Conservation (phyloP, 371 early-diverging fungal species). For the Rhizopus stolonifer region DNA sequence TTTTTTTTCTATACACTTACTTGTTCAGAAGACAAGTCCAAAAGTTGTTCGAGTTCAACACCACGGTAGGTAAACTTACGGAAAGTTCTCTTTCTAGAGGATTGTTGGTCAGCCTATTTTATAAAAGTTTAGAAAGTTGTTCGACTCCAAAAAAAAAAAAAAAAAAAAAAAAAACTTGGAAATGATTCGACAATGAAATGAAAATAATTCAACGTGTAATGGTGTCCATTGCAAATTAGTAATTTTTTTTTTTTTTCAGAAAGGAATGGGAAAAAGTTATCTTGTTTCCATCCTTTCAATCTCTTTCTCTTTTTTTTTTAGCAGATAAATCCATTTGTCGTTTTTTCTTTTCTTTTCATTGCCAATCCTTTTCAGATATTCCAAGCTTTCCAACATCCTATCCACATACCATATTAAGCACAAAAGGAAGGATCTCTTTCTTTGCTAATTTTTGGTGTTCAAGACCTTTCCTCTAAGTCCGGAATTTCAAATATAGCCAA, state of each 20-base stretch:
- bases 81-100: slow-evolving; percentile 92
- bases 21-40: slow-evolving; percentile 88
- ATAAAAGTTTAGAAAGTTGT: no score
- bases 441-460: background rate
- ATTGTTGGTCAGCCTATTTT: slow-evolving; percentile 48
- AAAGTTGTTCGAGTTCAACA: slow-evolving; percentile 83
- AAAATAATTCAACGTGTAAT: no score
- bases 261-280: no score
- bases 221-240: no score
- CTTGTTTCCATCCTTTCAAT: no score
- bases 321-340: background rate
- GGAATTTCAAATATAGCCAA: no score
- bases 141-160: no score
- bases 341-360: background rate
- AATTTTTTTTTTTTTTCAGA: no score
- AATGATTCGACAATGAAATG: no score
- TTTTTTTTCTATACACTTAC: slow-evolving; percentile 20
- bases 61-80: slow-evolving; percentile 98
- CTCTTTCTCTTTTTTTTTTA: no score
- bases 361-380: background rate
- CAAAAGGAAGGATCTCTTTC: slow-evolving; percentile 1
- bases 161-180: no score
- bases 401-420: background rate
- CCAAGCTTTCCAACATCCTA: background rate
- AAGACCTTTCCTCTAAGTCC: slow-evolving; percentile 2